Conservation (phyloP, 176 grass and related monocot genomes). For the Elymus sibiricus region DNA sequence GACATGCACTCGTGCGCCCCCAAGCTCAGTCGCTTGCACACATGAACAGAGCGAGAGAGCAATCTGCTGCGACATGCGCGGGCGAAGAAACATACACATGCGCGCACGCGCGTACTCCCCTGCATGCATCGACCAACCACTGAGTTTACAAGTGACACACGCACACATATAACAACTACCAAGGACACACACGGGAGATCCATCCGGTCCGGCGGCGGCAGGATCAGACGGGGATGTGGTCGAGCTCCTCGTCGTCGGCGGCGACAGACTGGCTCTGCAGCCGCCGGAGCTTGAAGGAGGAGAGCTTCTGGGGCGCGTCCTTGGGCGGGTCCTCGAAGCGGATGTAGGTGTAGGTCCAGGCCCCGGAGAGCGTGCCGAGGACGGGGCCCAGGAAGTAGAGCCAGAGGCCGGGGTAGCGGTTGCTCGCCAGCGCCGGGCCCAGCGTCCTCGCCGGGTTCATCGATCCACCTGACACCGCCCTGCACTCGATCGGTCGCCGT, state of each 20-base stretch:
- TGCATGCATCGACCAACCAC: background rate
- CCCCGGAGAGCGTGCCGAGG: conserved; percentile 65
- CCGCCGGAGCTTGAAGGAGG: conserved; percentile 91
- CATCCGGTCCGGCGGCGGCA: background rate
- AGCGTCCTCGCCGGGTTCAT: conserved; percentile 98
- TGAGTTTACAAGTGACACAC: background rate
- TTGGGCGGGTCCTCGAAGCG: conserved; percentile 48
- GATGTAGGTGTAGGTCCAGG: conserved; percentile 67
- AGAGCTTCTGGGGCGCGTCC: conserved; percentile 48
- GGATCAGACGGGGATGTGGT: conserved; percentile 34
- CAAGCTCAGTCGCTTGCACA: background rate
- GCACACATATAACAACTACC: background rate
- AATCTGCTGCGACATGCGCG: background rate
- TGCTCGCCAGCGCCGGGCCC: conserved; percentile 90
- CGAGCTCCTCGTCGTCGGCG: conserved; percentile 35
- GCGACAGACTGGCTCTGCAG: conserved; percentile 66
- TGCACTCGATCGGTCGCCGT: conserved; percentile 52
- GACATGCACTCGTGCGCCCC: background rate
- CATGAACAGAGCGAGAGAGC: conserved; percentile 23
- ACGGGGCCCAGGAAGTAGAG: conserved; percentile 90
- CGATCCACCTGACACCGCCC: conserved; percentile 92
- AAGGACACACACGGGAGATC: background rate
- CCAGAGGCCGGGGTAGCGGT: conserved; percentile 66
- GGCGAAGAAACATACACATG: background rate
- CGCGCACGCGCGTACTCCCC: background rate